phyloP scores from a whole-genome alignment of 2,329 filamentous ascomycete genomes.

The Zymoseptoria ardabiliae region DNA sequence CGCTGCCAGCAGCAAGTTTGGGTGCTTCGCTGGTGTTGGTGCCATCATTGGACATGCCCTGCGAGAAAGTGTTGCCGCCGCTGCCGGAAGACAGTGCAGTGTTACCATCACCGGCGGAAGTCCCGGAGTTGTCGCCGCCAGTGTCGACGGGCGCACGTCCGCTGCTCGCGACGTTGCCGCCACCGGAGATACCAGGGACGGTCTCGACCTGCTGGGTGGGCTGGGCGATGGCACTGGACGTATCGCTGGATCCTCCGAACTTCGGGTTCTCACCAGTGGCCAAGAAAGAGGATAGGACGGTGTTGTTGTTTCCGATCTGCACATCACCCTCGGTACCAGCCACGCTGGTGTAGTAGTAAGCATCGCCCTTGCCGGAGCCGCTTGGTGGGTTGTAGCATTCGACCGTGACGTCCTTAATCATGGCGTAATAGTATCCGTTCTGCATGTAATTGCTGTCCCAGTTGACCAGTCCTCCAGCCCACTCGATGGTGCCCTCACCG shows the following conservation, averaged over 20 bases:
- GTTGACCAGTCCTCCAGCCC: constrained; percentile 85
- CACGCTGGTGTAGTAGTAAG: constrained; percentile 66
- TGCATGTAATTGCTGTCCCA: constrained; percentile 79
- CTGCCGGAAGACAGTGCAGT: constrained; percentile 13
- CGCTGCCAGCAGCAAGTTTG: constrained; percentile 30
- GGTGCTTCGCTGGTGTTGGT: constrained; percentile 23
- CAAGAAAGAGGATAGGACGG: constrained; percentile 68
- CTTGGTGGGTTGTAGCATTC: constrained; percentile 80
- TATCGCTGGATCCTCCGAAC: constrained; percentile 30
- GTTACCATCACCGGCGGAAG: constrained; percentile 34
- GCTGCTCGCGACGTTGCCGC: constrained; percentile 15
- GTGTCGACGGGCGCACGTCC: background rate
- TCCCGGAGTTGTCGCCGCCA: constrained; percentile 8
- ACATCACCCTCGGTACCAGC: constrained; percentile 69
- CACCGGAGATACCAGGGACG: constrained; percentile 50
- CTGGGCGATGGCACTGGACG: constrained; percentile 22
- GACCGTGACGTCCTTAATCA: constrained; percentile 68
- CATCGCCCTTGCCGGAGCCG: constrained; percentile 50
- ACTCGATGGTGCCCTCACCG: constrained; percentile 74
- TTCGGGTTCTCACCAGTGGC: constrained; percentile 71
- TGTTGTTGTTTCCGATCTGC: constrained; percentile 64
- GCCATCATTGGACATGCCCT: constrained; percentile 20
- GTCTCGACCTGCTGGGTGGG: constrained; percentile 33
- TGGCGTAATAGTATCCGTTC: constrained; percentile 83
- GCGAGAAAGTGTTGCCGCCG: constrained; percentile 20